Base-by-base conservation (phyloP, 345 rosid genomes). In the Salix udensis region DNA sequence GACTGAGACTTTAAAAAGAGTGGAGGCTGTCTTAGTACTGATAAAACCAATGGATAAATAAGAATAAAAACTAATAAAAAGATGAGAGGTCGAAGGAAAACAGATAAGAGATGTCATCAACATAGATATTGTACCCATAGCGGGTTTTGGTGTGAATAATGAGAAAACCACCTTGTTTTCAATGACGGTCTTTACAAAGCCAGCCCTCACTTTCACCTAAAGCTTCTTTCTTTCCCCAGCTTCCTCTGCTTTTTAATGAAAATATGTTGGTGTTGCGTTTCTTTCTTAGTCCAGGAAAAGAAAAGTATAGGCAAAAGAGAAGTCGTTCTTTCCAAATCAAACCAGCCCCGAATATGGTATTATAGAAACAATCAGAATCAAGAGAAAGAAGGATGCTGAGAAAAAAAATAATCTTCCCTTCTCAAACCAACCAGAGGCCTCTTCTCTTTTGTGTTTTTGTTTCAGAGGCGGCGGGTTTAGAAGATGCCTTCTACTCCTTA, bases 181-280 rank as follows among this genome's bases (percentile, higher is more conserved):
- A 71, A 70, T 70, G 75, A 72, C 80, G 71, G 71, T 37, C 26
- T 71, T 71, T 55, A 21, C 75, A 23, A 71, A 36, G 76, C 34
- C 34, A 36, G 15, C 86, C 78, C 87, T 81, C 77, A 89, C 89
- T 78, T 86, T 84, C 86, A 88, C 86, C 91, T 84, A 84, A 80
- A 82, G 76, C 74, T 70, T 69, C 79, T 86, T 78, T 76, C 78
- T 4, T 72, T 23, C 52, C 76, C 74, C 44, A 15, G 40, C n/a
- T 30, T 1, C 18, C 42, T 55, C 12, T 42, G 18, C 13, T 7
- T 31, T 46, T 48, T 76, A 62, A 16, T 40, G 40, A 66, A 40
- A 55, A 68, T 39, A 31, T 15, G 13, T 6, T 3, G 10, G 21
- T 23, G 53, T 23, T 15, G 6, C 15, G 18, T n/a, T 15, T 0